These are phyloP conservation scores for Vigna mungo DNA, from an alignment of 306 rosid genomes.

Conservation along the genomic window DNA sequence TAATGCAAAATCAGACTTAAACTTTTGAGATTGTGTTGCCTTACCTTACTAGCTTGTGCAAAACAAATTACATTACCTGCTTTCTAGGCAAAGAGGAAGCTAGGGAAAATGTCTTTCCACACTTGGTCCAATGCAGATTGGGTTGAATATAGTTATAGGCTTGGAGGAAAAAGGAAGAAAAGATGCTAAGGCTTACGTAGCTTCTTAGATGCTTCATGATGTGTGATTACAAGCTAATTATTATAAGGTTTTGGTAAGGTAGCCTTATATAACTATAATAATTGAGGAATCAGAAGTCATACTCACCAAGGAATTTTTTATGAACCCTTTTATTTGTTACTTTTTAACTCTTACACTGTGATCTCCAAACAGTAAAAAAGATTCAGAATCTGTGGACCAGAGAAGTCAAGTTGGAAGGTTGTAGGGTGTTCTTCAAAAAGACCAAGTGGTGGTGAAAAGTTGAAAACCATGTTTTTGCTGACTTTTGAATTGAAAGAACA, in stretches of 20 bases:
- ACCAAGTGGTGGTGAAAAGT: slow-evolving; percentile 8
- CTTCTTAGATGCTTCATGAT: slow-evolving; percentile 35
- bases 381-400: slow-evolving; percentile 41
- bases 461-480: slow-evolving; percentile 26
- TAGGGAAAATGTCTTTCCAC: slow-evolving; percentile 21
- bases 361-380: slow-evolving; percentile 3
- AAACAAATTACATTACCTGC: slow-evolving; percentile 34
- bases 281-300: slow-evolving; percentile 43
- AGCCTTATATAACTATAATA: slow-evolving; percentile 20
- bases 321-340: neutral
- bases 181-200: slow-evolving; percentile 33
- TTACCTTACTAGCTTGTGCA: neutral
- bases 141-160: slow-evolving; percentile 38
- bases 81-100: slow-evolving; percentile 31
- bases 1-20: slow-evolving; percentile 22
- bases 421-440: slow-evolving; percentile 26
- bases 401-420: slow-evolving; percentile 19
- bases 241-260: slow-evolving; percentile 5
- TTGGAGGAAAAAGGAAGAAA: slow-evolving; percentile 9
- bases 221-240: slow-evolving; percentile 21
- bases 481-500: slow-evolving; percentile 42
- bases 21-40: slow-evolving; percentile 1
- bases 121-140: slow-evolving; percentile 17
- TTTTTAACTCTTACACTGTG: slow-evolving; percentile 23
- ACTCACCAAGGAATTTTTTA: slow-evolving; percentile 41